Evolutionary conservation across 2,329 filamentous ascomycete genomes (phyloP), one percentile per base, ranked within the genome.

Genomic region (Ophiostoma himal-ulmi): DNA sequence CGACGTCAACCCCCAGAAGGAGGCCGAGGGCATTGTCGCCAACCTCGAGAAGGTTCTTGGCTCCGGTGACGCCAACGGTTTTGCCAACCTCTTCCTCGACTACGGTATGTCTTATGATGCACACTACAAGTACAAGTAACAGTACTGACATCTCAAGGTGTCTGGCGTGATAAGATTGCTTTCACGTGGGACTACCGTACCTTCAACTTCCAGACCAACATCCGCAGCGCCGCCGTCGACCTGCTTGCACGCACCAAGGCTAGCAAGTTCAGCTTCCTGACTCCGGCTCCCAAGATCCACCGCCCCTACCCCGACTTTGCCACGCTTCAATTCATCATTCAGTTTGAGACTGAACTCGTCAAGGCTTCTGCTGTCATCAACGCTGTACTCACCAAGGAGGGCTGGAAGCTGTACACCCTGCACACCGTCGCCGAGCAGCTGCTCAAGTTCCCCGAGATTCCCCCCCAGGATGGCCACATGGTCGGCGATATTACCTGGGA

Each of bases 141-240:
- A n/a, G 5, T 6, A 26, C 52, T 26, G 6, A 26, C 8, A 57
- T 57, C 68, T 68, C 75, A 73, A 71, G 75, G 75, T 76, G 71
- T 66, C 5, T 79, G 78, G 78, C 75, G 78, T 41, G 78, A 79
- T 72, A 79, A 79, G 70, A 73, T 79, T 20, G 74, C 75, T 37
- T 79, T 78, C 68, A 78, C 77, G 14, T 79, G 78, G 78, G 78
- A 79, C 71, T 77, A 77, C 70, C 76, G 78, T 57, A 78, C 78
- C 20, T 79, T 79, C 71, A 79, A 79, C 73, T 77, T 78, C 70
- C 69, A 72, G 68, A 67, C 73, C 0, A 74, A 75, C 34, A 79
- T 79, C 67, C 52, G 75, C 10, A 77, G 75, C 73, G 78, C 78
- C 8, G 78, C 78, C n/a, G 73, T 71, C 52, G 78, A 79, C 67